Evolutionary conservation across 345 rosid genomes (phyloP).

Genomic region (Arabidopsis suecica): DNA sequence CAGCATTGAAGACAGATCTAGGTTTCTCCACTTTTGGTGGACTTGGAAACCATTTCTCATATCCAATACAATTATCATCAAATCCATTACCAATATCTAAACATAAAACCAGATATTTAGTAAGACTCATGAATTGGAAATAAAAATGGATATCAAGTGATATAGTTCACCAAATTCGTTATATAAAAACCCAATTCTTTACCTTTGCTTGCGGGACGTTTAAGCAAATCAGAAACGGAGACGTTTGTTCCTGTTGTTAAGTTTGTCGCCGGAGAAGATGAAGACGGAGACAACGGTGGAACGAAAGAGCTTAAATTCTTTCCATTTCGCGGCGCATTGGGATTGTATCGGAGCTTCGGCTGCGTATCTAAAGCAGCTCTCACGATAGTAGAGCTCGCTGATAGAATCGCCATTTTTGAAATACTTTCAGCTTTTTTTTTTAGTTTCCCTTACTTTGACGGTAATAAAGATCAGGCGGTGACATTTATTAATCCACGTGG

Average conservation of each 20-base stretch:
- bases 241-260: constrained; percentile 37
- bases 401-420: constrained; percentile 47
- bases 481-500: constrained; percentile 33
- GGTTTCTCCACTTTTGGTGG: constrained; percentile 48
- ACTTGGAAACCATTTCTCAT: constrained; percentile 50
- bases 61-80: constrained; percentile 33
- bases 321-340: constrained; percentile 67
- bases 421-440: background rate
- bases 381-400: constrained; percentile 46
- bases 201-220: constrained; percentile 61
- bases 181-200: background rate
- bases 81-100: constrained; percentile 22
- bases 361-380: constrained; percentile 79
- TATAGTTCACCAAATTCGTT: too few species aligned
- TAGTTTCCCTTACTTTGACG: background rate
- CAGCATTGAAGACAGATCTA: constrained; percentile 49
- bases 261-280: constrained; percentile 41
- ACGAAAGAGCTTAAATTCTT: constrained; percentile 40
- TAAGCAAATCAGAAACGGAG: constrained; percentile 66
- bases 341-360: constrained; percentile 69
- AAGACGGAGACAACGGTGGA: constrained; percentile 34
- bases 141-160: too few species aligned
- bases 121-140: background rate
- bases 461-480: constrained; percentile 27
- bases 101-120: background rate